These are phyloP conservation scores for Actinomucor elegans DNA, from an alignment of 371 early-diverging fungal genomes.

Conservation along the genomic window DNA sequence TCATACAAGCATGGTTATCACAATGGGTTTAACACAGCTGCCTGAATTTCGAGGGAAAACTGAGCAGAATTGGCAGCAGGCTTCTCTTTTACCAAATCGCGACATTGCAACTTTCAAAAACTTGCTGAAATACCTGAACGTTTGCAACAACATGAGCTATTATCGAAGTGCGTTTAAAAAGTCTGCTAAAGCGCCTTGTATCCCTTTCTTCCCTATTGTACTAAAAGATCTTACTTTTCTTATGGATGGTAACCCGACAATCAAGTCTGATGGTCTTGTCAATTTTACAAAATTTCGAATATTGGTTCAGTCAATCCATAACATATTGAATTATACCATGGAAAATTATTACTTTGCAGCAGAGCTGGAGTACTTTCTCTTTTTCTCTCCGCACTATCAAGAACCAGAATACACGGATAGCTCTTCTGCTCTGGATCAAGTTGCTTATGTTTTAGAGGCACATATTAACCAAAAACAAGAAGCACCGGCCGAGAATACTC, in stretches of 20 bases:
- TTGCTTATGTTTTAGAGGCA: not conserved
- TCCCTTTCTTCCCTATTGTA: conserved; percentile 46
- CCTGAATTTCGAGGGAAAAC: conserved; percentile 5
- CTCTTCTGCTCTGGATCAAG: not conserved
- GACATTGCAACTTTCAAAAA: conserved; percentile 24
- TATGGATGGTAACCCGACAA: conserved; percentile 37
- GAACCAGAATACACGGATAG: not conserved
- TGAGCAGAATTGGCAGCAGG: conserved; percentile 25
- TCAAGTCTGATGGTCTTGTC: conserved; percentile 11
- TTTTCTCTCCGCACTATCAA: no score
- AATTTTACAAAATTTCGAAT: conserved; percentile 44
- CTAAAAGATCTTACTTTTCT: conserved; percentile 48
- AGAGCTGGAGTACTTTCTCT: conserved; percentile 27
- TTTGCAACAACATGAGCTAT: conserved; percentile 42
- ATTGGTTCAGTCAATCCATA: conserved; percentile 24
- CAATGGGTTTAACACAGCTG: conserved; percentile 29
- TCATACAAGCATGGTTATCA: conserved; percentile 47
- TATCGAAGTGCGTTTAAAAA: conserved; percentile 40
- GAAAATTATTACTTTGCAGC: conserved; percentile 40
- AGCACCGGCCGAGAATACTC: no score
- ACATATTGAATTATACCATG: conserved; percentile 12
- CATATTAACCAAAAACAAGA: not conserved
- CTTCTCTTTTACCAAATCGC: conserved; percentile 21
- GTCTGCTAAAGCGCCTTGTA: conserved; percentile 31
- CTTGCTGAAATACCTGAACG: conserved; percentile 31